Conservation (phyloP, 1,139 yeast genomes). For the Casaregolazyma lundiana region DNA sequence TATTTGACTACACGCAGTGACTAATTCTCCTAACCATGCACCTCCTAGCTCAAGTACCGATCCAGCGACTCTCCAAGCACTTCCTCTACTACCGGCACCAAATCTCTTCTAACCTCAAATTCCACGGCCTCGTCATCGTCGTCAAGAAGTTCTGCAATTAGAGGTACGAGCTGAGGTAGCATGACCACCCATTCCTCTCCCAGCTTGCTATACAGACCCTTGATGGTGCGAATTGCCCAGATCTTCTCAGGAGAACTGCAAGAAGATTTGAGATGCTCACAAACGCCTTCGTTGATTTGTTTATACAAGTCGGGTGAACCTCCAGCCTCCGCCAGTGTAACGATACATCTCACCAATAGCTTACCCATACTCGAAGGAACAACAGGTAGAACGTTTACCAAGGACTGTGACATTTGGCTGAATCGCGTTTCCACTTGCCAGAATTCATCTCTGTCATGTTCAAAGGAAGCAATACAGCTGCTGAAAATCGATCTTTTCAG, state of each 20-base stretch:
- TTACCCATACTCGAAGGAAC: slow-evolving; percentile 59
- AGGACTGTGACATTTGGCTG: slow-evolving; percentile 58
- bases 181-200: slow-evolving; percentile 93
- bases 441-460: slow-evolving; percentile 86
- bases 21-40: too few relatives aligned
- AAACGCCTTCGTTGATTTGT: slow-evolving; percentile 50
- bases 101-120: slow-evolving; percentile 83
- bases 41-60: slow-evolving; percentile 53
- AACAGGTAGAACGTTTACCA: slow-evolving; percentile 60
- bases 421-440: slow-evolving; percentile 90
- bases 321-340: slow-evolving; percentile 68
- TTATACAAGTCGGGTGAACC: slow-evolving; percentile 77
- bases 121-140: slow-evolving; percentile 95
- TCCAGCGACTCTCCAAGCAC: slow-evolving; percentile 95
- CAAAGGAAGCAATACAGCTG: slow-evolving; percentile 73
- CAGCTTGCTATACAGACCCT: slow-evolving; percentile 78
- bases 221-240: slow-evolving; percentile 79
- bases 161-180: slow-evolving; percentile 91
- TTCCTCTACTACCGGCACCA: slow-evolving; percentile 85
- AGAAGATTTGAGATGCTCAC: slow-evolving; percentile 50
- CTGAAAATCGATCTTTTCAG: slow-evolving; percentile 67
- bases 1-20: too few relatives aligned
- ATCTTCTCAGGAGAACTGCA: slow-evolving; percentile 52
- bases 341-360: slow-evolving; percentile 72
- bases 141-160: slow-evolving; percentile 89